Evolutionary conservation across 345 rosid species (phyloP).

Genomic region (Lepidium africanum): DNA sequence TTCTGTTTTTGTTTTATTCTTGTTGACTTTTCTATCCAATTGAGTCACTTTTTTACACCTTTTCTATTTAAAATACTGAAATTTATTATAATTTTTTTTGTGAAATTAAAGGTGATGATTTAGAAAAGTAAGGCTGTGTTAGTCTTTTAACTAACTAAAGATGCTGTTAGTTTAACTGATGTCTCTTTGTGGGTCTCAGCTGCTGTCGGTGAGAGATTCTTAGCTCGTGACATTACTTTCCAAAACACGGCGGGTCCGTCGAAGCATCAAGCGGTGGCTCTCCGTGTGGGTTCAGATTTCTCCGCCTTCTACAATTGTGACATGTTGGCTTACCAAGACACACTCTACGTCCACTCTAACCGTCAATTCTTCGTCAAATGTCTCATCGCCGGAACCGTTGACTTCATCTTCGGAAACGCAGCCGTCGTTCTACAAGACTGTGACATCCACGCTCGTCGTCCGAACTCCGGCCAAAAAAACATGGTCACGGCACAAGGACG

Average conservation of each 20-base stretch:
- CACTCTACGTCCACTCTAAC: constrained; percentile 58
- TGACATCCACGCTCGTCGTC: constrained; percentile 86
- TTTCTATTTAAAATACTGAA: neutral
- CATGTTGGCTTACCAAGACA: constrained; percentile 73
- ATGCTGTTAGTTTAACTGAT: neutral
- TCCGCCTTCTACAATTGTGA: constrained; percentile 77
- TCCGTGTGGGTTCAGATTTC: constrained; percentile 70
- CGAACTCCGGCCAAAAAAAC: constrained; percentile 80
- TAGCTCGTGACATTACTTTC: constrained; percentile 69
- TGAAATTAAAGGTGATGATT: neutral
- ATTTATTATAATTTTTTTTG: no score
- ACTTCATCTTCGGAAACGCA: constrained; percentile 74
- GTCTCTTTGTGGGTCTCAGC: constrained; percentile 37
- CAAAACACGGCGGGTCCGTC: constrained; percentile 78
- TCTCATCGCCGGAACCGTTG: constrained; percentile 65
- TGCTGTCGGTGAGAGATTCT: constrained; percentile 63
- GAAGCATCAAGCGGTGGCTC: constrained; percentile 72
- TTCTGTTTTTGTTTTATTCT: neutral
- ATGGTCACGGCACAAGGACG: constrained; percentile 97
- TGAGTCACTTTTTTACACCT: neutral
- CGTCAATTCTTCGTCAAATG: constrained; percentile 73
- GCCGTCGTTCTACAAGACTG: constrained; percentile 62
- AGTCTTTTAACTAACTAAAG: constrained; percentile 6
- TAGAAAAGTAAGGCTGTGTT: neutral
- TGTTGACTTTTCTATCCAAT: constrained; percentile 6